Conservation (phyloP, 495 filamentous ascomycete genomes). For the Hypoxylon perforatum region DNA sequence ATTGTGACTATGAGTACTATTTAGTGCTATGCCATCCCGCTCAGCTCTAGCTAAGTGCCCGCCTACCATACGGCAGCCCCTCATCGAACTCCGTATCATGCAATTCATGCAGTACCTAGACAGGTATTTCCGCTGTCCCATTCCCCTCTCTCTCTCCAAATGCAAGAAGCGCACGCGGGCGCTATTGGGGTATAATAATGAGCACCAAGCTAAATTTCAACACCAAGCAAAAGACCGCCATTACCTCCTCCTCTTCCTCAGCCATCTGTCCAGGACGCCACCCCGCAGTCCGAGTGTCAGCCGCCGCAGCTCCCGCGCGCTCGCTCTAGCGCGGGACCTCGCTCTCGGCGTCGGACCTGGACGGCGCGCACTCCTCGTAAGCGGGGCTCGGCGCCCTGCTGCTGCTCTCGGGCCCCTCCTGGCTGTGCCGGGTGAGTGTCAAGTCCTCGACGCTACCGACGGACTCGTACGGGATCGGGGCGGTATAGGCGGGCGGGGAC, state of each 20-base stretch:
- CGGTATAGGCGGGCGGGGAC: conserved; percentile 80
- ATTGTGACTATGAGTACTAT: too few relatives aligned
- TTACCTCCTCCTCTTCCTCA: not conserved
- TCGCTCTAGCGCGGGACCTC: conserved; percentile 23
- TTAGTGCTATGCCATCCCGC: too few relatives aligned
- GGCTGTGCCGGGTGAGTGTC: conserved; percentile 16
- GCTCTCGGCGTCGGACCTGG: not conserved
- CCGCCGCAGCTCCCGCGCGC: conserved; percentile 3
- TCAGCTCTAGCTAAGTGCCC: too few relatives aligned
- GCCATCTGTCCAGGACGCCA: conserved; percentile 8
- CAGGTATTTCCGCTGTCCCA: not conserved
- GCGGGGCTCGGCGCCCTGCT: conserved; percentile 22
- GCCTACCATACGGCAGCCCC: too few relatives aligned
- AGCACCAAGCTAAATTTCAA: too few relatives aligned
- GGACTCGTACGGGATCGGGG: conserved; percentile 37
- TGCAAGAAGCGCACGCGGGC: conserved; percentile 15
- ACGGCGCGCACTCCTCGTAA: conserved; percentile 35
- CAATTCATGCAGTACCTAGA: not conserved
- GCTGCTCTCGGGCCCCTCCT: not conserved
- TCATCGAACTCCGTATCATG: too few relatives aligned
- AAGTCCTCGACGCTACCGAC: conserved; percentile 43
- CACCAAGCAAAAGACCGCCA: not conserved
- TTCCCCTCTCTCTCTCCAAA: conserved; percentile 6
- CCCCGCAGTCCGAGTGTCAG: not conserved
- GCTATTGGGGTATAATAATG: conserved; percentile 38